Evolutionary conservation across 2,329 filamentous ascomycete species (phyloP).

Genomic region (Colletotrichum spinosum): DNA sequence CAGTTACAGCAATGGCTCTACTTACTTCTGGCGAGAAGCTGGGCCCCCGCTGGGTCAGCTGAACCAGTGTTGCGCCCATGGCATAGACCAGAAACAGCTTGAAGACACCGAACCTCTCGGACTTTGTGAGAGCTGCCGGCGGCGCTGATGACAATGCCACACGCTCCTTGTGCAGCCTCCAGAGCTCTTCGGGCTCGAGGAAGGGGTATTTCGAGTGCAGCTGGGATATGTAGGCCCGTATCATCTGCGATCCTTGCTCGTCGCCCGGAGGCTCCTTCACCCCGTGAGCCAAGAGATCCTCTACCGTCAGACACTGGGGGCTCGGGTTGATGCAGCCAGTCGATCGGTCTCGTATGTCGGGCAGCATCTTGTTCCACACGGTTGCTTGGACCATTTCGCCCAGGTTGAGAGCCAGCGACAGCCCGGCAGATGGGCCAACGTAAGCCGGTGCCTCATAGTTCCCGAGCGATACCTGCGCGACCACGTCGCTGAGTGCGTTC

Average conservation of each 20-base stretch:
- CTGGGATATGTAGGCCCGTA: constrained; percentile 58
- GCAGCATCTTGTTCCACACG: too few relatives aligned
- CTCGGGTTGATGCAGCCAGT: constrained; percentile 4
- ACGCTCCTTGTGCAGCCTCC: constrained; percentile 55
- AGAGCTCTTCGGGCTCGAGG: constrained; percentile 57
- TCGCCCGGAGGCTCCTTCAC: constrained; percentile 58
- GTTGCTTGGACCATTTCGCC: too few relatives aligned
- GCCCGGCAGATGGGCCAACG: too few relatives aligned
- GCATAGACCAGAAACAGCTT: constrained; percentile 65
- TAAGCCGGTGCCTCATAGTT: too few relatives aligned
- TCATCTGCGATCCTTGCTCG: constrained; percentile 55
- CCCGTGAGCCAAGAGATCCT: constrained; percentile 54
- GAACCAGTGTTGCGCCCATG: constrained; percentile 61
- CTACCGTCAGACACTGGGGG: constrained; percentile 45
- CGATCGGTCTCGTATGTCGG: too few relatives aligned
- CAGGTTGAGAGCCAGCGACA: too few relatives aligned
- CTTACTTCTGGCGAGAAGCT: constrained; percentile 52
- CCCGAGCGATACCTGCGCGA: too few relatives aligned
- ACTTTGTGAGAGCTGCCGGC: constrained; percentile 38
- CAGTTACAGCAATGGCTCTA: not conserved
- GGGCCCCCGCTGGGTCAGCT: constrained; percentile 56
- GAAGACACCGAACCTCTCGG: constrained; percentile 58
- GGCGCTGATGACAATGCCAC: constrained; percentile 49
- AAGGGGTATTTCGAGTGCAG: constrained; percentile 63
- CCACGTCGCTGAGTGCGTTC: too few relatives aligned